phyloP scores from a whole-genome alignment of 2,329 filamentous ascomycete species.

The Fusarium bactridioides region DNA sequence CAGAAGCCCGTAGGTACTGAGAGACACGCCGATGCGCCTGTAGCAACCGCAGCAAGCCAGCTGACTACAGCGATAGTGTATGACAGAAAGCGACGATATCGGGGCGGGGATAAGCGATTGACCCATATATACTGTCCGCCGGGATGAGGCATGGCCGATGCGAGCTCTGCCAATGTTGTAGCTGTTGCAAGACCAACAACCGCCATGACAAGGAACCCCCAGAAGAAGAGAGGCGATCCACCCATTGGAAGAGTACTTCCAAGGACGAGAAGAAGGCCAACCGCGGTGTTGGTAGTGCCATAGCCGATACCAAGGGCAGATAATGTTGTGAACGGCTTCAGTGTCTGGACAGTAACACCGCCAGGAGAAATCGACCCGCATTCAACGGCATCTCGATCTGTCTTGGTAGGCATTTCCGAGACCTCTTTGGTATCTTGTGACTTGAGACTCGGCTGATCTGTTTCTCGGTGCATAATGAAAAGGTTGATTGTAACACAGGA shows the following conservation, averaged over 20 bases:
- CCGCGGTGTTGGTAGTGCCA: slow-evolving; percentile 5
- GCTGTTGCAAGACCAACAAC: not conserved
- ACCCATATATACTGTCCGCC: slow-evolving; percentile 7
- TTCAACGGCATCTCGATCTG: not conserved
- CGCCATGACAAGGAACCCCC: not conserved
- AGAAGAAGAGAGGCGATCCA: slow-evolving; percentile 3
- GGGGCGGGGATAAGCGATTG: not conserved
- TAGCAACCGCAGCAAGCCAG: not conserved
- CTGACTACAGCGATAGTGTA: not conserved
- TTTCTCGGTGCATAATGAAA: not conserved
- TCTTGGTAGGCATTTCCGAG: not conserved
- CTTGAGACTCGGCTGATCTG: not conserved
- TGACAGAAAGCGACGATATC: not conserved
- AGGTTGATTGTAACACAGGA: no score
- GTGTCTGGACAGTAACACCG: not conserved
- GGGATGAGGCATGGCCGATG: slow-evolving; percentile 2
- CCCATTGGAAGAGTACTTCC: slow-evolving; percentile 5
- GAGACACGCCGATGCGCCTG: not conserved
- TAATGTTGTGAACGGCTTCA: not conserved
- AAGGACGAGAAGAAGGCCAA: not conserved
- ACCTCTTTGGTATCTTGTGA: not conserved
- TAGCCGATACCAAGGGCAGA: slow-evolving; percentile 7
- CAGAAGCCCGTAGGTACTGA: not conserved
- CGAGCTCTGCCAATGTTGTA: not conserved
- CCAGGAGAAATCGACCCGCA: not conserved